phyloP scores from a whole-genome alignment of 345 rosid species.

The sweet orange (Citrus sinensis) region DNA sequence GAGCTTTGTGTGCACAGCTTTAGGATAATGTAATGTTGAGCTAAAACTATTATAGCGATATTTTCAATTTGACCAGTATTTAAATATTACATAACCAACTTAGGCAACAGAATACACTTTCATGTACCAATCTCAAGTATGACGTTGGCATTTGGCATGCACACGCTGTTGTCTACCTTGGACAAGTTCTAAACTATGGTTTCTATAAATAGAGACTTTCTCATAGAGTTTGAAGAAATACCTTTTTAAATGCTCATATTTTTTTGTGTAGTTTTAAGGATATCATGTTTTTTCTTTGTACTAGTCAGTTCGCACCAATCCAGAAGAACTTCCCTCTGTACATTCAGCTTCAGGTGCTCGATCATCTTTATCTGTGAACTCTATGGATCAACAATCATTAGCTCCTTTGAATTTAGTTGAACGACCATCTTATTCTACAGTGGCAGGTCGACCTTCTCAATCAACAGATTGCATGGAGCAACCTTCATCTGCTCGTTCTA shows the following conservation, averaged over 20 bases:
- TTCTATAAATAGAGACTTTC: too few species aligned
- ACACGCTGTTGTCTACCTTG: neutral
- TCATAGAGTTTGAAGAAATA: too few species aligned
- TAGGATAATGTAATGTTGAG: neutral
- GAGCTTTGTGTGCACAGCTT: neutral
- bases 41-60: neutral
- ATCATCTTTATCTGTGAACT: conserved; percentile 26
- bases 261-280: conserved; percentile 7
- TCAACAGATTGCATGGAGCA: conserved; percentile 36
- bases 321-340: conserved; percentile 48
- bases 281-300: conserved; percentile 9
- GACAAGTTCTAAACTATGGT: neutral
- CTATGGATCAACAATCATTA: conserved; percentile 38
- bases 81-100: neutral
- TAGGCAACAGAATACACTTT: neutral
- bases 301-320: conserved; percentile 62
- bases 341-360: conserved; percentile 40
- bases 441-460: conserved; percentile 34
- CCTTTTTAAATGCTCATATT: neutral
- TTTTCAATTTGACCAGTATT: neutral
- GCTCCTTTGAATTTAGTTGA: conserved; percentile 27
- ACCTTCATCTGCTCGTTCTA: conserved; percentile 52
- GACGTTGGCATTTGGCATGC: neutral
- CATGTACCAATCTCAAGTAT: neutral
- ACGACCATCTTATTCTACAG: conserved; percentile 37